Conservation (phyloP, 257 asterid species). For the Penstemon newberryi region DNA sequence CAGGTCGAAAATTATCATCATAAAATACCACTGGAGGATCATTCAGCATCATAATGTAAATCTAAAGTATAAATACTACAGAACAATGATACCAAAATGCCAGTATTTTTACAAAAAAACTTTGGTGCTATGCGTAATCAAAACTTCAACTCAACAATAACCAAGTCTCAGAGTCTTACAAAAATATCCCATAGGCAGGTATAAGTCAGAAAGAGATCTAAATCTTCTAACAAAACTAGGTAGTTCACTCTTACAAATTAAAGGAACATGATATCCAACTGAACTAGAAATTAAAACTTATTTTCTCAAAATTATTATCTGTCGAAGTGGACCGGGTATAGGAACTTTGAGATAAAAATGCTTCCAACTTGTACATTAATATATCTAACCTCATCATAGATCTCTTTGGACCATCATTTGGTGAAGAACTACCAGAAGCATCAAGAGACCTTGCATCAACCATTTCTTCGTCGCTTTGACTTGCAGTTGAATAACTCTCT, state of each 20-base stretch:
- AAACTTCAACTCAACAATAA: neutral
- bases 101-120: neutral
- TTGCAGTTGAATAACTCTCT: conserved; percentile 38
- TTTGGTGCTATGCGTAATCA: neutral
- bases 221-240: neutral
- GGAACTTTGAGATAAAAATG: too few relatives aligned
- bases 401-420: conserved; percentile 48
- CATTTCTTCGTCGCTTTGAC: conserved; percentile 57
- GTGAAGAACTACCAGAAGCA: conserved; percentile 60
- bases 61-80: neutral
- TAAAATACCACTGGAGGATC: neutral
- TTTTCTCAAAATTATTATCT: neutral
- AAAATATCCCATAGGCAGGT: neutral
- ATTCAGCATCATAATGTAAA: neutral
- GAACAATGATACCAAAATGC: neutral
- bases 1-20: conserved; percentile 5
- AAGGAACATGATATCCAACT: neutral
- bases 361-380: neutral
- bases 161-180: neutral
- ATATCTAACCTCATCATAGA: conserved; percentile 56
- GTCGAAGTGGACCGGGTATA: too few relatives aligned
- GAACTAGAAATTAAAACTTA: neutral
- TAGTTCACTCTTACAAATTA: neutral
- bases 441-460: conserved; percentile 39
- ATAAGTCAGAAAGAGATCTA: conserved; percentile 1